These are phyloP conservation scores for Endocarpon pusillum DNA, from an alignment of 495 filamentous ascomycete species.

Conservation along the genomic window DNA sequence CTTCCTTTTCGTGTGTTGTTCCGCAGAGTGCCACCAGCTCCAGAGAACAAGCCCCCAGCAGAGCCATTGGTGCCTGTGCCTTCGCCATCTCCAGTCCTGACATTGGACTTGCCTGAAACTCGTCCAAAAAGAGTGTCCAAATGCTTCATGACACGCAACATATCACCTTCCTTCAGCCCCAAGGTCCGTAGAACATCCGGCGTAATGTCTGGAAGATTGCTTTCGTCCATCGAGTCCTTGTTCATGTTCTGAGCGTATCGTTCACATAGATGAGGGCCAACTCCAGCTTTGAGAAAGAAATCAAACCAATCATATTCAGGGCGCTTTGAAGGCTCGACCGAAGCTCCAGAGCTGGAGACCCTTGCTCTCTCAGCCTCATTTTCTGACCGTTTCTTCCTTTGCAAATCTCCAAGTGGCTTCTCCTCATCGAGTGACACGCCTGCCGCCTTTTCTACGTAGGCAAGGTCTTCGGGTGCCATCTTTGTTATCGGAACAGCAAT, in stretches of 20 bases:
- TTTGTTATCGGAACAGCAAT: constrained; percentile 90
- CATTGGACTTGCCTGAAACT: constrained; percentile 42
- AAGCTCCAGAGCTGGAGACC: no score
- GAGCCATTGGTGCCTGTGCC: constrained; percentile 32
- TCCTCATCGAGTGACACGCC: constrained; percentile 91
- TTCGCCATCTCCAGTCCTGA: constrained; percentile 37
- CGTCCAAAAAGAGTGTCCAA: constrained; percentile 66
- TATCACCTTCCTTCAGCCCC: constrained; percentile 88
- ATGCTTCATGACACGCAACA: constrained; percentile 80
- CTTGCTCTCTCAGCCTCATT: constrained; percentile 20
- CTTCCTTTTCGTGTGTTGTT: constrained; percentile 94
- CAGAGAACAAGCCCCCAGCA: constrained; percentile 69
- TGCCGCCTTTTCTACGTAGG: constrained; percentile 76
- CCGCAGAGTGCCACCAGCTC: constrained; percentile 67
- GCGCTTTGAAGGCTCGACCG: constrained; percentile 37
- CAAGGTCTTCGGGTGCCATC: constrained; percentile 88
- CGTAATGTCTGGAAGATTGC: constrained; percentile 71
- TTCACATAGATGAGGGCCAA: constrained; percentile 81
- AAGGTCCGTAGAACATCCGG: constrained; percentile 65
- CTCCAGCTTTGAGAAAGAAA: constrained; percentile 86
- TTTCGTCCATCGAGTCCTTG: constrained; percentile 90
- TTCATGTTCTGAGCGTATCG: constrained; percentile 78
- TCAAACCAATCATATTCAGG: constrained; percentile 95
- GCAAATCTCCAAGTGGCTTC: constrained; percentile 77
- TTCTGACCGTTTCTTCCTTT: constrained; percentile 21